phyloP scores from a whole-genome alignment of 768 basidiomycete species.

The Collybia sordida region DNA sequence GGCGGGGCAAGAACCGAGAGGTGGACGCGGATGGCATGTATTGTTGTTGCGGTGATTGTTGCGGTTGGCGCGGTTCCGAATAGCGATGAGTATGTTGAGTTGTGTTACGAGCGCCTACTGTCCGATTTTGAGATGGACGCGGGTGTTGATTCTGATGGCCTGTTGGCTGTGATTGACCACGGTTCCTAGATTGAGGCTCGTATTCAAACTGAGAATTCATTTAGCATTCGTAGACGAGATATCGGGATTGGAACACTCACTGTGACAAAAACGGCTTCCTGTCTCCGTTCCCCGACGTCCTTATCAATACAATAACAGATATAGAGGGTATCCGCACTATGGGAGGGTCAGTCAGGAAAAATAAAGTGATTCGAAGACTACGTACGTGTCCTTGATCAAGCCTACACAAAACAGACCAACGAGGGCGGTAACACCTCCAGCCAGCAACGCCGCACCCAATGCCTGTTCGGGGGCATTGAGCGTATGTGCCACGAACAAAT shows the following conservation, averaged over 20 bases:
- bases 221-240: slow-evolving; percentile 1
- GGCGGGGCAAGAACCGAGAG: slow-evolving; percentile 25
- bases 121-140: slow-evolving; percentile 6
- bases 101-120: background rate
- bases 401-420: slow-evolving; percentile 85
- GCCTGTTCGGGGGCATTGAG: slow-evolving; percentile 70
- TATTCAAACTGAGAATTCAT: slow-evolving; percentile 33
- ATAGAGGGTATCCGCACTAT: slow-evolving; percentile 44
- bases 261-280: slow-evolving; percentile 41
- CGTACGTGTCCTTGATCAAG: slow-evolving; percentile 67
- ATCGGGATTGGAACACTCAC: slow-evolving; percentile 22
- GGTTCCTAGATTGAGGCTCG: slow-evolving; percentile 15
- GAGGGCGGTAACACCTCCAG: slow-evolving; percentile 76
- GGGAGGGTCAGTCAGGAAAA: background rate
- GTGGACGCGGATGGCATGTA: slow-evolving; percentile 19
- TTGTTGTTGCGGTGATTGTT: slow-evolving; percentile 9
- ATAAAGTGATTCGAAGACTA: slow-evolving; percentile 2
- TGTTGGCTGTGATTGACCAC: slow-evolving; percentile 6
- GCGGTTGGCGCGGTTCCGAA: slow-evolving; percentile 11
- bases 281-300: slow-evolving; percentile 35
- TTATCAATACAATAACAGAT: slow-evolving; percentile 53
- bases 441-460: slow-evolving; percentile 71
- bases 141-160: slow-evolving; percentile 10
- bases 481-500: slow-evolving; percentile 87
- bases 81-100: background rate